phyloP scores from a whole-genome alignment of 768 basidiomycete species.

The Suillus subluteus region DNA sequence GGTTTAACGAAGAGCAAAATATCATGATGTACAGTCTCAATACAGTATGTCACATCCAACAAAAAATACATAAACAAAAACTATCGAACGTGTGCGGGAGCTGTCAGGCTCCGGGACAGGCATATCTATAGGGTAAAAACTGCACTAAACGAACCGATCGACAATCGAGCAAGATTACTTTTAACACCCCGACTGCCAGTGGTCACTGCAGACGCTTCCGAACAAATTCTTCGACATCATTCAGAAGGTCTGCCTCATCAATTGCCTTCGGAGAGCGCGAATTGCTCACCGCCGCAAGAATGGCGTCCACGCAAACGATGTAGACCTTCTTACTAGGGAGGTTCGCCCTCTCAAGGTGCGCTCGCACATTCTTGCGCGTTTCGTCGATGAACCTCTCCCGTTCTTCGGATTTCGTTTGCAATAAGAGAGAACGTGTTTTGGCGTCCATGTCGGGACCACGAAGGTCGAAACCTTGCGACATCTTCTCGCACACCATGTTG shows the following conservation, averaged over 20 bases:
- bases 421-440: neutral
- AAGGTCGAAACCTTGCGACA: neutral
- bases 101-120: neutral
- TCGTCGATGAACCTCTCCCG: conserved; percentile 21
- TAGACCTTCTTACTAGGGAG: conserved; percentile 22
- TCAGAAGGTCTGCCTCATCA: conserved; percentile 20
- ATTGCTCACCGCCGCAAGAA: conserved; percentile 4
- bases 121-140: neutral
- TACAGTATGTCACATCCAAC: too few relatives aligned
- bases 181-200: neutral
- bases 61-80: neutral
- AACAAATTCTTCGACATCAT: conserved; percentile 2
- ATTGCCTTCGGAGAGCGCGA: conserved; percentile 12
- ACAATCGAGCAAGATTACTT: neutral
- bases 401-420: conserved; percentile 13
- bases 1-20: too few relatives aligned
- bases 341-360: conserved; percentile 14
- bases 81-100: neutral
- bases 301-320: conserved; percentile 17
- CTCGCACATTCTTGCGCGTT: conserved; percentile 18
- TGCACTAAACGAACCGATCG: neutral
- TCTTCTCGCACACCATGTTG: conserved; percentile 15
- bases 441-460: neutral
- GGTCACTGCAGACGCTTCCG: neutral
- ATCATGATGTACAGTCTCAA: too few relatives aligned